Percentiles rank a stretch among this genome's conserved stretches.
These are phyloP conservation scores for Citrullus colocynthis DNA, from an alignment of 306 rosid species.

Conservation along the genomic window DNA sequence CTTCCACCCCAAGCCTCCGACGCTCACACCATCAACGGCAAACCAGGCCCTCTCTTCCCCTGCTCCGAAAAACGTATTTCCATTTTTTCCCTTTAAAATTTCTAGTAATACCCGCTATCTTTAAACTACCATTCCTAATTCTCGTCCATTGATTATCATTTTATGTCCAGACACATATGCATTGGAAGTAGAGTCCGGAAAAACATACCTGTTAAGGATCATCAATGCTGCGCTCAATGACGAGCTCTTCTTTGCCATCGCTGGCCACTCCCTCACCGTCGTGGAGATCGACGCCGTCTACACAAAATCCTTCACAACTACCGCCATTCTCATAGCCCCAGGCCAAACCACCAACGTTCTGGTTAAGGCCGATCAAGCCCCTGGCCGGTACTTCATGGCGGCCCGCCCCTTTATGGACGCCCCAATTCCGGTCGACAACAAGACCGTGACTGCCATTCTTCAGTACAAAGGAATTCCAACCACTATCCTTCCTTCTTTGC, in stretches of 20 bases:
- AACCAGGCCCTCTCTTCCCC: constrained; percentile 25
- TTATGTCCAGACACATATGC: constrained; percentile 14
- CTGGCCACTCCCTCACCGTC: constrained; percentile 20
- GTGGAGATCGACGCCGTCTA: constrained; percentile 21
- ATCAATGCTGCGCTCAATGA: constrained; percentile 28
- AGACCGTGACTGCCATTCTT: constrained; percentile 17
- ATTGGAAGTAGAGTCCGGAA: constrained; percentile 23
- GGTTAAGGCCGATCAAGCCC: constrained; percentile 13
- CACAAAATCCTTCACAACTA: constrained; percentile 20
- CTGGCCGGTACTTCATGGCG: constrained; percentile 23
- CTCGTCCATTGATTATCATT: neutral
- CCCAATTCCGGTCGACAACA: constrained; percentile 17
- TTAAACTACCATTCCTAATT: neutral
- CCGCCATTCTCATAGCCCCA: constrained; percentile 21
- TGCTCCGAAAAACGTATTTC: constrained; percentile 22
- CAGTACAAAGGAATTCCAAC: constrained; percentile 24
- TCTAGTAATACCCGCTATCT: neutral
- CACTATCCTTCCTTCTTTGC: constrained; percentile 12
- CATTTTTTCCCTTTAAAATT: neutral
- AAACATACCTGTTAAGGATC: constrained; percentile 17
- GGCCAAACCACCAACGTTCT: constrained; percentile 23
- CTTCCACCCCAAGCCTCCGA: constrained; percentile 22
- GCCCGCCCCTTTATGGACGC: constrained; percentile 22
- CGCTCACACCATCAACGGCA: constrained; percentile 27
- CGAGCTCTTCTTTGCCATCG: constrained; percentile 25